phyloP scores from a whole-genome alignment of 2,329 filamentous ascomycete species.

The Fusarium dlaminii region DNA sequence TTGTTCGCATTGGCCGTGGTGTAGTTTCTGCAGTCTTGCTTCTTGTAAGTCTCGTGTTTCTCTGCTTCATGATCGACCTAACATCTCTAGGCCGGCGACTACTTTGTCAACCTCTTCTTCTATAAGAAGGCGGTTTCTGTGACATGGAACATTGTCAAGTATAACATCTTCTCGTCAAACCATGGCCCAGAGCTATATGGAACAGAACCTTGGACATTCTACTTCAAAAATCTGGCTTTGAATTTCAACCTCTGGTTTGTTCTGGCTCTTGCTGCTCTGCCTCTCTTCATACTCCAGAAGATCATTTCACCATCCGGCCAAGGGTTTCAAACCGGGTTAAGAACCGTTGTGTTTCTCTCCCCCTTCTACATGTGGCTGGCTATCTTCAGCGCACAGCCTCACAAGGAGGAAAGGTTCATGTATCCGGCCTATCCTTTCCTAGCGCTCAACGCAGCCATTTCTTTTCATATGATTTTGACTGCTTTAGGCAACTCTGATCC shows the following conservation, averaged over 20 bases:
- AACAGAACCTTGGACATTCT: constrained; percentile 97
- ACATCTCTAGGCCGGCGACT: constrained; percentile 68
- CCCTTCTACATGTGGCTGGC: constrained; percentile 95
- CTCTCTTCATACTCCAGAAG: constrained; percentile 80
- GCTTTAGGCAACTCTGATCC: constrained; percentile 77
- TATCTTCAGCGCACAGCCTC: constrained; percentile 91
- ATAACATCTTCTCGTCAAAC: constrained; percentile 88
- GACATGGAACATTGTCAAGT: constrained; percentile 91
- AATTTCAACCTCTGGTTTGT: constrained; percentile 98
- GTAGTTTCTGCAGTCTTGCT: constrained; percentile 71
- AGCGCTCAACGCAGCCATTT: constrained; percentile 85
- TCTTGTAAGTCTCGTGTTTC: constrained; percentile 64
- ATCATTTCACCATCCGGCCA: constrained; percentile 67
- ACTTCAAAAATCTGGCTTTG: constrained; percentile 86
- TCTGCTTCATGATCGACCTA: background rate
- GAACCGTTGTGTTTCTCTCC: constrained; percentile 78
- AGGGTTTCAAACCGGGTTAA: constrained; percentile 74
- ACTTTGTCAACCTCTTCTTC: constrained; percentile 81
- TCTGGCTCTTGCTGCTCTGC: constrained; percentile 77
- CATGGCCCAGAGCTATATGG: constrained; percentile 93
- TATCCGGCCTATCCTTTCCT: constrained; percentile 94
- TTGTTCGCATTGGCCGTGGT: constrained; percentile 73
- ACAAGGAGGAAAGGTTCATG: constrained; percentile 99
- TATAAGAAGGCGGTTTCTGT: constrained; percentile 82
- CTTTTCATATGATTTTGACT: constrained; percentile 81